phyloP scores from a whole-genome alignment of 257 asterid species.

The Solanum sitiens region DNA sequence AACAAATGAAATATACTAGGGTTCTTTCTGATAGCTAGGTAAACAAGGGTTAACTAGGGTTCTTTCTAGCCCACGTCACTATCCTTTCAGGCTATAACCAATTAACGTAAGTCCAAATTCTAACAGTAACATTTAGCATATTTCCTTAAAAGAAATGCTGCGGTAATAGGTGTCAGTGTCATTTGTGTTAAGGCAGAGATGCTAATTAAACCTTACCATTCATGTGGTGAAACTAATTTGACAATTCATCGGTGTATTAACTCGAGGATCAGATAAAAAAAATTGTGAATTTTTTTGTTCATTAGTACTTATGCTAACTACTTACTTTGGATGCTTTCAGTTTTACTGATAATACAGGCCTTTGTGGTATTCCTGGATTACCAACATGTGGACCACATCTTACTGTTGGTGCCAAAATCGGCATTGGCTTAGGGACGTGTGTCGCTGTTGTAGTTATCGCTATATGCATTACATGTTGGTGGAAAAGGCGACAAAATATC shows the following conservation, averaged over 20 bases:
- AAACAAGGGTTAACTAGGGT: not conserved
- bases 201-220: not conserved
- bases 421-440: conserved; percentile 51
- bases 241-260: not conserved
- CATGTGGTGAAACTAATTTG: not conserved
- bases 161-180: not conserved
- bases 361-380: conserved; percentile 95
- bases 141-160: not conserved
- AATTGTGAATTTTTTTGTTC: not conserved
- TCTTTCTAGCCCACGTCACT: not conserved
- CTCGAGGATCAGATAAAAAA: not conserved
- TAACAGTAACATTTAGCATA: not conserved
- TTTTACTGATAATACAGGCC: conserved; percentile 90
- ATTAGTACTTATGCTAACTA: not conserved
- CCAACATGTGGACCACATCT: conserved; percentile 78
- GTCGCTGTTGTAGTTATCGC: conserved; percentile 41
- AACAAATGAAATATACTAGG: not conserved
- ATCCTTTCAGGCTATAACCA: not conserved
- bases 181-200: not conserved
- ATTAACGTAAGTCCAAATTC: not conserved
- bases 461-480: conserved; percentile 75
- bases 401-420: conserved; percentile 61
- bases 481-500: conserved; percentile 89
- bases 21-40: not conserved
- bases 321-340: conserved; percentile 33